Percentiles rank a stretch among this genome's conserved stretches.
These are phyloP conservation scores for Mycena floridula DNA, from an alignment of 768 basidiomycete genomes.

Conservation along the genomic window DNA sequence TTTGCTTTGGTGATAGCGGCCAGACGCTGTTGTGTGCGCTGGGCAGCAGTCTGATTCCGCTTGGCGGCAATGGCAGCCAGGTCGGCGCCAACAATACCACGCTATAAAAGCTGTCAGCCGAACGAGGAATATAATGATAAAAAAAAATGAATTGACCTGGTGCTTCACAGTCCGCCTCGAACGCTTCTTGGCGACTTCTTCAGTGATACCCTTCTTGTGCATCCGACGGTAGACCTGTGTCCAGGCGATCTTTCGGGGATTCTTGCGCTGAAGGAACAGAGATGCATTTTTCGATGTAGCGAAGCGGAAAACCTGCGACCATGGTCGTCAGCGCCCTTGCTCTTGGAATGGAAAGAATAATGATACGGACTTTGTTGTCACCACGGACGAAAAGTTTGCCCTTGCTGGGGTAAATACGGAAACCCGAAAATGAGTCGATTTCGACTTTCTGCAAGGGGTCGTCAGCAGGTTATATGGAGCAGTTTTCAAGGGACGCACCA, in stretches of 20 bases:
- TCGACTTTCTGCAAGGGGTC: conserved; percentile 75
- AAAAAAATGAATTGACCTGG: too few relatives aligned
- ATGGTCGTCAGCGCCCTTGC: not conserved
- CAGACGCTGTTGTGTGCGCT: conserved; percentile 73
- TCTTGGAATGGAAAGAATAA: not conserved
- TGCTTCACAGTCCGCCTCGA: conserved; percentile 95
- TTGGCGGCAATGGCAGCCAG: conserved; percentile 85
- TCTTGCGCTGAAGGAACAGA: conserved; percentile 98
- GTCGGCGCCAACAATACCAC: conserved; percentile 97
- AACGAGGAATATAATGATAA: too few relatives aligned
- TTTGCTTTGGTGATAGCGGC: conserved; percentile 92
- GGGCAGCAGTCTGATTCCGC: conserved; percentile 86
- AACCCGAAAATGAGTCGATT: conserved; percentile 96
- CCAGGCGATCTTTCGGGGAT: conserved; percentile 99
- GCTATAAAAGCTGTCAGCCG: too few relatives aligned
- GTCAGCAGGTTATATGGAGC: conserved; percentile 1
- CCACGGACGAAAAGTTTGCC: conserved; percentile 94
- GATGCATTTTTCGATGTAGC: conserved; percentile 88
- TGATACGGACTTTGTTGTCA: conserved; percentile 80
- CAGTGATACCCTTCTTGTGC: conserved; percentile 99
- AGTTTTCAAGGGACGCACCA: conserved; percentile 12
- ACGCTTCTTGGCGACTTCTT: conserved; percentile 99
- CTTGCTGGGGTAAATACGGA: conserved; percentile 97
- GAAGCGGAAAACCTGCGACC: conserved; percentile 87
- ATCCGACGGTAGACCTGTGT: conserved; percentile 89